Evolutionary conservation across 306 rosid species (phyloP), one percentile per base, ranked within the genome.

Genomic region (Castanea mollissima): DNA sequence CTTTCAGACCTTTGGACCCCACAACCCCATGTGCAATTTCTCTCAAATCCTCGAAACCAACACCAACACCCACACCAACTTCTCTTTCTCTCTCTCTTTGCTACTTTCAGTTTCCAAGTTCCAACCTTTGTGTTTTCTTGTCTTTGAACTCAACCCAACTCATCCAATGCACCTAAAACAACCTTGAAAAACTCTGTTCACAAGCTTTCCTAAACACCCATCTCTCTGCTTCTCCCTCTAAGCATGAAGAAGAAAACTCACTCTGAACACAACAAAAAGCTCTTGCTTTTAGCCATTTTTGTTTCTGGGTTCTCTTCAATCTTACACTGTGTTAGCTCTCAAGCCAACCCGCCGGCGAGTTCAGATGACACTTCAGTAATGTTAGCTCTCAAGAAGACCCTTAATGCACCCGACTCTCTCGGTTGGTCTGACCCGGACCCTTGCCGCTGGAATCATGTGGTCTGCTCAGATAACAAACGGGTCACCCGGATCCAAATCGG

Each of bases 351-450:
- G 46, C 12, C 46, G 46, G 46, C 46, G 5, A 78, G 49, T 59
- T 11, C 54, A 10, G 68, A 59, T n/a, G 98, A 94, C 25, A 83
- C 84, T 49, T 21, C 87, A 0, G 90, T 52, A 29, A 94, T 94
- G 98, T 31, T 69, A 6, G 85, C 89, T 10, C 96, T 94, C 10
- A 92, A 80, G 79, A 77, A 78, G 55, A 74, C 76, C 76, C 90
- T 94, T 31, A 83, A 73, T 86, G 82, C 85, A 0, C 79, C 92
- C 2, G 76, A 35, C 5, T 51, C 87, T 25, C 81, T 92, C 5
- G 88, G 87, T 0, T 94, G 98, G 98, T 78, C 94, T 23, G 93
- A 77, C 85, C 81, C 89, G 41, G 77, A 89, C 74, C 92, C 94
- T 1, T 88, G 94, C 83, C 64, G 67, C 0, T 92, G 97, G 97